Evolutionary conservation across 1,284 basidiomycete species (phyloP).

Genomic region (Ustilago lituana): DNA sequence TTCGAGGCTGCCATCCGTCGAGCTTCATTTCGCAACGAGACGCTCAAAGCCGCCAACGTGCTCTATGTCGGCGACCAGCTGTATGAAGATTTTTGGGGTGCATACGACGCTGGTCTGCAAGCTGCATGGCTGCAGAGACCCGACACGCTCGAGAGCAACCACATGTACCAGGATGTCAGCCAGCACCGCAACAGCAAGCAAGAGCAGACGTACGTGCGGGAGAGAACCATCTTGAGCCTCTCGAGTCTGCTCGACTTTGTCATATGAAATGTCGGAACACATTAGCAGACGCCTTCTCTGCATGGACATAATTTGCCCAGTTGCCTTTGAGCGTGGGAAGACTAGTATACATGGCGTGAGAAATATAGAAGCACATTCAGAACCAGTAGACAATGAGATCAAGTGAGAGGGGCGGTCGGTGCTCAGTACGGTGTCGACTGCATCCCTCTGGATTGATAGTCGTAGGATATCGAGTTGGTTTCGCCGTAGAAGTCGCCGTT

Average conservation of each 20-base stretch:
- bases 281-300: not conserved
- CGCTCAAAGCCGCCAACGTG: slow-evolving; percentile 11
- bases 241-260: slow-evolving; percentile 21
- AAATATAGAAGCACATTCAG: not conserved
- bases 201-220: slow-evolving; percentile 2
- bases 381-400: not conserved
- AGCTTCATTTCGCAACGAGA: slow-evolving; percentile 1
- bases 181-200: slow-evolving; percentile 1
- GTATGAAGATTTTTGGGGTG: slow-evolving; percentile 51
- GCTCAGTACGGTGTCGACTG: slow-evolving; percentile 34
- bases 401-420: not conserved
- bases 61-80: slow-evolving; percentile 57
- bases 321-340: no score
- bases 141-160: slow-evolving; percentile 24
- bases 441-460: slow-evolving; percentile 39
- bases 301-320: no score
- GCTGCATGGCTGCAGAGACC: slow-evolving; percentile 46
- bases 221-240: slow-evolving; percentile 24
- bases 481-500: slow-evolving; percentile 42
- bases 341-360: slow-evolving; percentile 10
- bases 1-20: slow-evolving; percentile 40
- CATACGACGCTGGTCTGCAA: slow-evolving; percentile 41
- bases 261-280: not conserved
- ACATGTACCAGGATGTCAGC: slow-evolving; percentile 17
- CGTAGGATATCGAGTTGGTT: slow-evolving; percentile 40